Evolutionary conservation across 306 rosid species (phyloP).

Genomic region (Macrotyloma uniflorum): DNA sequence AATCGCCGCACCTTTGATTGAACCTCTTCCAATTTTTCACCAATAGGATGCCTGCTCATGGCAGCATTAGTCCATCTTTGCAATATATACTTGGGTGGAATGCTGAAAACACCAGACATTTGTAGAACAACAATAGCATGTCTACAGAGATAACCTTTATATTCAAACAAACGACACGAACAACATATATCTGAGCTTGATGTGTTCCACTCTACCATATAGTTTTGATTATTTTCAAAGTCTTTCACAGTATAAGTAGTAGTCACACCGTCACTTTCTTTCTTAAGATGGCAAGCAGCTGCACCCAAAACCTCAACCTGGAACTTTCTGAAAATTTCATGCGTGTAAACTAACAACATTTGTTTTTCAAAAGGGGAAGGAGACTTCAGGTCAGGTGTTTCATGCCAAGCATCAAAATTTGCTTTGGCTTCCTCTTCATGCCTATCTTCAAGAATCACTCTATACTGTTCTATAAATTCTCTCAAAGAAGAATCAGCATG

Average conservation of each 20-base stretch:
- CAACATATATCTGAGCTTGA: slow-evolving; percentile 60
- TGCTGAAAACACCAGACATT: slow-evolving; percentile 69
- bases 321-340: slow-evolving; percentile 56
- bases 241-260: slow-evolving; percentile 56
- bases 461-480: slow-evolving; percentile 55
- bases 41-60: slow-evolving; percentile 57
- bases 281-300: slow-evolving; percentile 72
- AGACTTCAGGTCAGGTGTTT: slow-evolving; percentile 64
- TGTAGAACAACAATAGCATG: slow-evolving; percentile 68
- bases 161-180: slow-evolving; percentile 67
- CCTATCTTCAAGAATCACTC: slow-evolving; percentile 59
- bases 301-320: slow-evolving; percentile 68
- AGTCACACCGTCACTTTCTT: slow-evolving; percentile 49
- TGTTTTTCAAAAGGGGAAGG: slow-evolving; percentile 72
- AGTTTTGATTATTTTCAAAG: slow-evolving; percentile 55
- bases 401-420: slow-evolving; percentile 75
- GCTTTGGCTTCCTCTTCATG: slow-evolving; percentile 70
- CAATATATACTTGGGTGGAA: slow-evolving; percentile 61
- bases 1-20: slow-evolving; percentile 64
- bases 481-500: slow-evolving; percentile 54
- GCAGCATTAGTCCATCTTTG: slow-evolving; percentile 71
- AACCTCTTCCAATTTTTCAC: slow-evolving; percentile 65
- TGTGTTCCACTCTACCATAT: slow-evolving; percentile 58
- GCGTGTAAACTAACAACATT: slow-evolving; percentile 53
- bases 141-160: slow-evolving; percentile 61